phyloP scores from a whole-genome alignment of 2,329 filamentous ascomycete species.

The Tolypocladium tundrense region DNA sequence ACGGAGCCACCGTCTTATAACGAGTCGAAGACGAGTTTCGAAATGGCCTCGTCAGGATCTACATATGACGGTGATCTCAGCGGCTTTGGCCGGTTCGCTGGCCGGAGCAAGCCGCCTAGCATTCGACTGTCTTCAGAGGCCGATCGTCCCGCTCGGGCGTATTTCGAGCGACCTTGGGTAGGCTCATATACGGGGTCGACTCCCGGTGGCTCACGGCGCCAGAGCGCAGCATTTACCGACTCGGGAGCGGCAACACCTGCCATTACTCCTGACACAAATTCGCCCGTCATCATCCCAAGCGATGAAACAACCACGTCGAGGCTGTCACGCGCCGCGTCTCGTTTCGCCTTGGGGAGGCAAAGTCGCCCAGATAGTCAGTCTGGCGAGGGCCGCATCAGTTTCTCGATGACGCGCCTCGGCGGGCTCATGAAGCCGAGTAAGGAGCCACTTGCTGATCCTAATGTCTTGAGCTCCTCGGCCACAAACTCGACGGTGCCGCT shows the following conservation, averaged over 20 bases:
- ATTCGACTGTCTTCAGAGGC: constrained; percentile 46
- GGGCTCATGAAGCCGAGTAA: constrained; percentile 41
- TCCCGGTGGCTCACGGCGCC: constrained; percentile 31
- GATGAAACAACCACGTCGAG: constrained; percentile 46
- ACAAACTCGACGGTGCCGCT: constrained; percentile 14
- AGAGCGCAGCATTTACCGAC: constrained; percentile 40
- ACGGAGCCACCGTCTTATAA: constrained; percentile 50
- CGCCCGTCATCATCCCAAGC: constrained; percentile 30
- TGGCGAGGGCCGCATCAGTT: constrained; percentile 47
- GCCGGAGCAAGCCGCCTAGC: constrained; percentile 30
- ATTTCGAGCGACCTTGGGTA: constrained; percentile 33
- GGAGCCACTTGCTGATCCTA: constrained; percentile 26
- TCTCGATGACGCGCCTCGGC: constrained; percentile 45
- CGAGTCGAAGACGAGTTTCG: constrained; percentile 35
- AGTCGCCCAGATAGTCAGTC: constrained; percentile 49
- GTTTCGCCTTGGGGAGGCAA: constrained; percentile 36
- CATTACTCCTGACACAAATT: constrained; percentile 23
- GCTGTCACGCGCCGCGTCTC: constrained; percentile 46
- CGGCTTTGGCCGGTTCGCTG: not conserved
- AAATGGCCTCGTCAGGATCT: constrained; percentile 13
- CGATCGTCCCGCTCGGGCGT: constrained; percentile 37
- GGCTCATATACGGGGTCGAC: constrained; percentile 22
- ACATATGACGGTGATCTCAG: constrained; percentile 7
- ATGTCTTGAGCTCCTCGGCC: constrained; percentile 13
- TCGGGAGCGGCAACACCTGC: constrained; percentile 27